phyloP scores from a whole-genome alignment of 768 basidiomycete genomes.

The Antrodiella citrinella region DNA sequence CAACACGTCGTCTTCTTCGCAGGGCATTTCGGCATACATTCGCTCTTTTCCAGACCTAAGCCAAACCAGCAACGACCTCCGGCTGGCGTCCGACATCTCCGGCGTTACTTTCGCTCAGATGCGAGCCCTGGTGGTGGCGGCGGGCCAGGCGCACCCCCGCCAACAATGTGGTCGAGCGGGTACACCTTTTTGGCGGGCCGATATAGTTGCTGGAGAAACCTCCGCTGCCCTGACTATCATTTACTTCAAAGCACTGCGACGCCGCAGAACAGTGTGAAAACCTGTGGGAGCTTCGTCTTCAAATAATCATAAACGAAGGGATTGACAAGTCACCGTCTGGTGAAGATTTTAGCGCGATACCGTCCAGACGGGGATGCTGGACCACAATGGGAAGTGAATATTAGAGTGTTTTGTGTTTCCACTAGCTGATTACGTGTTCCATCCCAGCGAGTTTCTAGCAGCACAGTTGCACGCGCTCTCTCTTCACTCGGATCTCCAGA shows the following conservation, averaged over 20 bases:
- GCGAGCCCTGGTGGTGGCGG: not conserved
- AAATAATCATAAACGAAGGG: too few relatives aligned
- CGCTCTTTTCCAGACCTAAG: too few relatives aligned
- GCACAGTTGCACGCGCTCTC: not conserved
- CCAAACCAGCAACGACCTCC: not conserved
- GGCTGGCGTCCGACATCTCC: not conserved
- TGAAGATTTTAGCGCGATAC: not conserved
- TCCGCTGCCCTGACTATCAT: too few relatives aligned
- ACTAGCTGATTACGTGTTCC: not conserved
- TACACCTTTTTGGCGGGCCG: not conserved
- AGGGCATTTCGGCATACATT: too few relatives aligned
- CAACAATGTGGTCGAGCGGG: not conserved
- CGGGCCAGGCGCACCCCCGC: not conserved
- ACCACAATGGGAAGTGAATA: not conserved
- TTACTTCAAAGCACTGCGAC: too few relatives aligned
- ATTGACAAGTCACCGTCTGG: too few relatives aligned
- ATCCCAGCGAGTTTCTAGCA: not conserved
- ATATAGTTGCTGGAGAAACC: too few relatives aligned
- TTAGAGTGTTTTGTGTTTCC: not conserved
- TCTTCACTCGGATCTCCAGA: not conserved
- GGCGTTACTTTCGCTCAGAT: not conserved
- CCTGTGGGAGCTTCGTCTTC: too few relatives aligned
- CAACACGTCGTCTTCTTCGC: too few relatives aligned
- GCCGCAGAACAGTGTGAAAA: too few relatives aligned
- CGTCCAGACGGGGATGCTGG: not conserved